Conservation (phyloP, 257 asterid genomes). For the Ilex asprella region DNA sequence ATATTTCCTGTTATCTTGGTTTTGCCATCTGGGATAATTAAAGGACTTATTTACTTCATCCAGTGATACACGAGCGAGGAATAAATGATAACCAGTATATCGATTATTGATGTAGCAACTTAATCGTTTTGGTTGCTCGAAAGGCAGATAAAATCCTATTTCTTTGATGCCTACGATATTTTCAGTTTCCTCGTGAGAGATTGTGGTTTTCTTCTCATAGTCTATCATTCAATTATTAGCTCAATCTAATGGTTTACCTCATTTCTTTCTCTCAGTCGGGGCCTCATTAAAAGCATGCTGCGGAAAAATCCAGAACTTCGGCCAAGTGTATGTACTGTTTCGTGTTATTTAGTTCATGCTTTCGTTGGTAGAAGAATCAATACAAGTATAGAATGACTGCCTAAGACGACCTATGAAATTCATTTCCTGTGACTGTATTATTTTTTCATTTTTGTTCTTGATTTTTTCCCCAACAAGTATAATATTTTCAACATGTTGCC, state of each 20-base stretch:
- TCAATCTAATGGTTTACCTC: conserved; percentile 7
- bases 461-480: too few species aligned
- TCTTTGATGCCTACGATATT: neutral
- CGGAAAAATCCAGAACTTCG: conserved; percentile 84
- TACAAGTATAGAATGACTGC: too few species aligned
- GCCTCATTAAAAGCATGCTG: conserved; percentile 88
- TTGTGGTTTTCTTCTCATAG: neutral
- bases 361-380: too few species aligned
- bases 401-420: too few species aligned
- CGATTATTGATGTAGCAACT: too few species aligned
- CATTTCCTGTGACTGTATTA: too few species aligned
- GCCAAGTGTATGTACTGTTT: conserved; percentile 56
- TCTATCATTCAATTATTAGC: neutral
- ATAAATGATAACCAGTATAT: too few species aligned
- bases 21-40: neutral
- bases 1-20: conserved; percentile 3
- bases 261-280: conserved; percentile 50
- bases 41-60: neutral
- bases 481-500: too few species aligned
- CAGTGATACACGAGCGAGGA: neutral
- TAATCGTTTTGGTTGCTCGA: too few species aligned
- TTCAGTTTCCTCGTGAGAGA: neutral
- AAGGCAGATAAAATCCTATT: neutral
- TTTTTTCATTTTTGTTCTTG: too few species aligned
- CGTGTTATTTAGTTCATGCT: conserved; percentile 6